These are phyloP conservation scores for Aspergillus bombycis DNA, from an alignment of 2,329 filamentous ascomycete species.

Conservation along the genomic window DNA sequence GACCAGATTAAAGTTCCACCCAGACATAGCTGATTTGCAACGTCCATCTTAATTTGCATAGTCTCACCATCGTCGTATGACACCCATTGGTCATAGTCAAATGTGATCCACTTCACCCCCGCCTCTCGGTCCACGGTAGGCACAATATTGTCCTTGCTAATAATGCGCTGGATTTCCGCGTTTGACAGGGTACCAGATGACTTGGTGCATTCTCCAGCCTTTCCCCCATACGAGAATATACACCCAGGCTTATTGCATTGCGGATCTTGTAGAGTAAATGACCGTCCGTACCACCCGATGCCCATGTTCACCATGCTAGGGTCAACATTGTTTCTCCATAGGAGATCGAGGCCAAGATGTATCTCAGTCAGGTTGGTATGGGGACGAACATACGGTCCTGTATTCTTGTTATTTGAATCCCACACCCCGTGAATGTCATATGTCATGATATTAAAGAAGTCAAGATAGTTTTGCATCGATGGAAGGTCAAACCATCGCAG, in stretches of 20 bases:
- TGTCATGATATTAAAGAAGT: constrained; percentile 31
- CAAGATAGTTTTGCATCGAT: constrained; percentile 18
- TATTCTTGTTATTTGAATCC: constrained; percentile 5
- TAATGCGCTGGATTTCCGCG: constrained; percentile 37
- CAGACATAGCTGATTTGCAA: constrained; percentile 33
- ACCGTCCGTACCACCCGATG: constrained; percentile 34
- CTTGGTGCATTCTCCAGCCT: constrained; percentile 32
- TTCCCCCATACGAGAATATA: constrained; percentile 28
- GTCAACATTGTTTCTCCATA: constrained; percentile 33
- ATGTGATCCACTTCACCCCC: constrained; percentile 28
- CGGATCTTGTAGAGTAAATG: constrained; percentile 25
- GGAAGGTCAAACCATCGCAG: constrained; percentile 29
- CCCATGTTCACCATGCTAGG: constrained; percentile 33
- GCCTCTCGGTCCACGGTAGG: constrained; percentile 24
- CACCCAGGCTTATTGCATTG: constrained; percentile 35
- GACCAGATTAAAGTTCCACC: constrained; percentile 29
- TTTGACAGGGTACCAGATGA: constrained; percentile 27
- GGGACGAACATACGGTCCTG: constrained; percentile 8
- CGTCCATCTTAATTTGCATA: constrained; percentile 37
- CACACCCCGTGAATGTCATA: constrained; percentile 30
- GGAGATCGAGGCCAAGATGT: constrained; percentile 27
- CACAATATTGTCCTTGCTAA: constrained; percentile 18
- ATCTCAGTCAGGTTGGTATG: constrained; percentile 34
- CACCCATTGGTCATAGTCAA: constrained; percentile 32
- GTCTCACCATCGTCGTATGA: constrained; percentile 40